Evolutionary conservation across 768 basidiomycete genomes (phyloP), one percentile per base, ranked within the genome.

Genomic region (Mycena galopus): DNA sequence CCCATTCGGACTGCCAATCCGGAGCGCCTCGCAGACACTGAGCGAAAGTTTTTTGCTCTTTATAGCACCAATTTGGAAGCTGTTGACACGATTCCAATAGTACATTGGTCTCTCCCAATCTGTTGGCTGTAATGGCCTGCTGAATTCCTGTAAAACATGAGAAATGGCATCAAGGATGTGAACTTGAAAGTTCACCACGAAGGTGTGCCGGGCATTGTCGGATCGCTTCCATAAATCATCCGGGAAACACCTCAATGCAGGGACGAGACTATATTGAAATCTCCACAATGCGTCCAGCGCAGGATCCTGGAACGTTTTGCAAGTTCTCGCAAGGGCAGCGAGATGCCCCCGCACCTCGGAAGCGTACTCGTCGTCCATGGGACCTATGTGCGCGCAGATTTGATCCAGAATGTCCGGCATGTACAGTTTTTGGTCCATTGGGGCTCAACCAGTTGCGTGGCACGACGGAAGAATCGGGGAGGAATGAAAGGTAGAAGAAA

Each of bases 351-450:
- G n/a, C n/a, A n/a, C n/a, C n/a, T n/a, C n/a, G n/a, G n/a, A n/a
- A 47, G 8, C 21, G 19, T 19, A n/a, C 19, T n/a, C 44, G 17
- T 14, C 7, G 16, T 27, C 51, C 32, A 17, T 2, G 8, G 17
- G 2, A 7, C 29, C 47, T 6, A 65, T 2, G 30, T 35, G 19
- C 16, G 17, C 27, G 53, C 56, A 57, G 30, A 66, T 57, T 0
- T 14, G 10, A 27, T 56, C 53, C 27, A 57, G 39, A 35, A 66
- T 57, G 9, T 66, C 53, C 0, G 39, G 65, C 19, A 66, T 66
- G 12, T 39, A n/a, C 4, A 66, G 35, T 10, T 27, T 42, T 30
- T 50, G 35, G 32, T 66, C 53, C 65, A 66, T 44, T n/a, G n/a
- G n/a, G n/a, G n/a, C n/a, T n/a, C n/a, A n/a, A n/a, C n/a, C n/a